Base-by-base conservation (phyloP, 192 early-diverging fungal species). In the Coemansia sp. region DNA sequence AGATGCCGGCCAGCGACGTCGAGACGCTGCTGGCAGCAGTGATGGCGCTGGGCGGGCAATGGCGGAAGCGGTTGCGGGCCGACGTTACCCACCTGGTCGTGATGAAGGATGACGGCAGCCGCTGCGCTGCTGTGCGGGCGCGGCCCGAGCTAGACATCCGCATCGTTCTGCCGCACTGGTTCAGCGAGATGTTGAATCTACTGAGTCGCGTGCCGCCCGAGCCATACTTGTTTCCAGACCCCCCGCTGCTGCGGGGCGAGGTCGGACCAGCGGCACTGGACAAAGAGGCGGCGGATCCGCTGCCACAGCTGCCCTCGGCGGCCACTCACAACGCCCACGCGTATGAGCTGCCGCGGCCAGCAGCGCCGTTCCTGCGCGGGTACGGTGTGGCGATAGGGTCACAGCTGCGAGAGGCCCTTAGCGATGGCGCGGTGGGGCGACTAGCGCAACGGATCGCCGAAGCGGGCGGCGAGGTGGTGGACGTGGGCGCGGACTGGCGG, bases 81-180 rank as follows among this genome's bases (percentile, higher is more conserved):
- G 70, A 73, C 28, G 70, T 66, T 9, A 73, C 70, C 18, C 70
- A 73, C 47, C 41, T 66, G 14, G 25, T 73, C 9, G 5, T 66
- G 27, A 47, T 73, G 49, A 52, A 53, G 27, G 58, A 56, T 12
- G 42, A 42, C 8, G 70, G 70, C 11, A 37, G 38, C 16, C 80
- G 76, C 38, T 80, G 78, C 38, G 67, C 68, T 13, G 63, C 59
- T 39, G 64, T 53, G 0, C 72, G 63, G 41, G 33, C 48, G 27
- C 51, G 70, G 36, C 64, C 62, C 13, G 70, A 78, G 45, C 46
- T 70, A 22, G 71, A 64, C n/a, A 75, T 85, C 28, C 77, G 58
- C 38, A 36, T 81, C 11, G 67, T 90, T 41, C 55, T 90, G 21
- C 86, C 86, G 29, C 82, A 87, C 38, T 90, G 83, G 79, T 83